Evolutionary conservation across 225 moss, liverwort and hornwort genomes (phyloP), one percentile per base, ranked within the genome.

Genomic region (Pseudoscleropodium purum): DNA sequence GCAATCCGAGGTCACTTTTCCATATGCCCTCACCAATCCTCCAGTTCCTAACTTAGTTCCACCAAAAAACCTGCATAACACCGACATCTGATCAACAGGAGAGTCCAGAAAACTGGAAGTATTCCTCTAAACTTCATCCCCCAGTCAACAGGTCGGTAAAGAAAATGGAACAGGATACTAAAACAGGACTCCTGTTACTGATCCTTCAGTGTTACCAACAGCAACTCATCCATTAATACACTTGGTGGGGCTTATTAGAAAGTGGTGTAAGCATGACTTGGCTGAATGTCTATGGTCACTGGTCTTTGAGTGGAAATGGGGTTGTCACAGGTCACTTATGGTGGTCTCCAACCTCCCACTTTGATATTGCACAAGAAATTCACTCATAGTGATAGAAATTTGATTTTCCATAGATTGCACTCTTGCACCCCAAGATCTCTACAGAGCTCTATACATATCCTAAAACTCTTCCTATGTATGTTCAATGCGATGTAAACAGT

Each of bases 11-110:
- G 95, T 93, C 83, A 95, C 95, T 88, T 90, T 90, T 65, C 95
- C 95, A 90, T 95, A 95, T 9, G 94, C 94, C 79, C 95, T 93
- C 82, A 95, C 93, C 90, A 95, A 91, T 68, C 95, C 95, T 89
- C 95, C 95, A 31, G 95, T 95, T 77, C 95, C 95, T 90, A 95
- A 91, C 86, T 95, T 95, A 30, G 90, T 94, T 84, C 95, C 95
- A 86, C 95, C 94, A 68, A 94, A 95, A 87, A 91, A 93, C 49
- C 95, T 95, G 90, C 90, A 90, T 26, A 64, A 62, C 29, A 87
- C 56, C 47, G 25, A 74, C 67, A 84, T 57, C 49, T 81, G 41
- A 61, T 60, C 47, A 70, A 74, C 37, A 18, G 61, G 37, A 65
- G 65, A 89, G 20, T 54, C 57, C 43, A 81, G 47, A 84, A 84